Conservation (phyloP, 306 rosid genomes). For the Geum urbanum region DNA sequence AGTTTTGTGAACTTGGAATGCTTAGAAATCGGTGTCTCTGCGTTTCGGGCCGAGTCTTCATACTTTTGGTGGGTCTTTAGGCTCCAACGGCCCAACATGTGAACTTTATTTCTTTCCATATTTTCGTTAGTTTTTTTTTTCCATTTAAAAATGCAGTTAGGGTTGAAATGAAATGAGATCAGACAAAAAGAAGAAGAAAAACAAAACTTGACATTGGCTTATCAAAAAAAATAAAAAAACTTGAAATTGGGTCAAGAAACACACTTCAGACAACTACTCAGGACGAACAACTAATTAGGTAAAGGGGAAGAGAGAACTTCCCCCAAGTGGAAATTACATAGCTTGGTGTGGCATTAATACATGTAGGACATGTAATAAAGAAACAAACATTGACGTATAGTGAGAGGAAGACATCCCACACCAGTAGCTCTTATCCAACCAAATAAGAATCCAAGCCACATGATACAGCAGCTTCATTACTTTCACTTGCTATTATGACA, state of each 20-base stretch:
- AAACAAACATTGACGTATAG: slow-evolving; percentile 1
- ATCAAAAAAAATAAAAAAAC: too few relatives aligned
- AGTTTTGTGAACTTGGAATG: neutral
- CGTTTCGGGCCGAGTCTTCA: neutral
- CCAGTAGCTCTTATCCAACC: neutral
- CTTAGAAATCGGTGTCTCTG: neutral
- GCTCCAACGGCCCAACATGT: neutral
- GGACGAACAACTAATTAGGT: too few relatives aligned
- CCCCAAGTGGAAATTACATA: neutral
- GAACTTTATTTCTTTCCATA: neutral
- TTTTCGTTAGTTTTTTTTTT: too few relatives aligned
- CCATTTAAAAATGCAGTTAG: too few relatives aligned
- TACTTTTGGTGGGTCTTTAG: neutral
- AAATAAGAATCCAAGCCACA: neutral
- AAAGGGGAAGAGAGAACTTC: neutral
- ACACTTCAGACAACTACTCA: too few relatives aligned
- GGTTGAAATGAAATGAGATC: too few relatives aligned
- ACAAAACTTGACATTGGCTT: too few relatives aligned
- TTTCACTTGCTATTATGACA: neutral
- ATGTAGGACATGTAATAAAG: neutral
- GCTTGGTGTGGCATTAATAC: neutral
- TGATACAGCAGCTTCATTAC: neutral
- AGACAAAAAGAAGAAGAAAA: too few relatives aligned
- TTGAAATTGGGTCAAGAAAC: too few relatives aligned
- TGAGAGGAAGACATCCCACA: neutral